phyloP scores from a whole-genome alignment of 805 yeast genomes.

The Sungouiella blattae region DNA sequence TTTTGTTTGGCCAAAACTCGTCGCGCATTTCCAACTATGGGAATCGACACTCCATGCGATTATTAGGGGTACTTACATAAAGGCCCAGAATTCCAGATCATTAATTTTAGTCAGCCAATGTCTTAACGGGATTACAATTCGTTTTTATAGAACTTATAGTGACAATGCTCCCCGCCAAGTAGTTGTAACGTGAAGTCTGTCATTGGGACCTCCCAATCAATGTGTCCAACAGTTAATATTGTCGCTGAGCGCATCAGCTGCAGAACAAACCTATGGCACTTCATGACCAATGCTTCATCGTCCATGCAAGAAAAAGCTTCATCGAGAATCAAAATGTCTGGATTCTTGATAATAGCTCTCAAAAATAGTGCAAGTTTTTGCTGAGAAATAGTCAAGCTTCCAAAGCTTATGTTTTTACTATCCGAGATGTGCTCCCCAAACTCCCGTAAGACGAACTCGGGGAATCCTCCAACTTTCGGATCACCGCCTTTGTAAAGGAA shows the following conservation, averaged over 20 bases:
- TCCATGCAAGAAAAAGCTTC: conserved; percentile 94
- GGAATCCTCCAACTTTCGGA: conserved; percentile 11
- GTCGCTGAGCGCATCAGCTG: conserved; percentile 45
- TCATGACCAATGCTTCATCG: conserved; percentile 31
- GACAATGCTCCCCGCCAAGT: conserved; percentile 23
- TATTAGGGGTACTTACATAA: too few species aligned
- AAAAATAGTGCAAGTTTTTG: conserved; percentile 78
- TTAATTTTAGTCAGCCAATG: too few species aligned
- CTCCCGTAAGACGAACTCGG: conserved; percentile 14
- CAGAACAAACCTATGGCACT: conserved; percentile 31
- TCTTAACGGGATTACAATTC: too few species aligned
- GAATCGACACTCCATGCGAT: too few species aligned
- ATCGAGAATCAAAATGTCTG: conserved; percentile 76
- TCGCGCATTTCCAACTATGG: too few species aligned
- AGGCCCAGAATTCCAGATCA: too few species aligned
- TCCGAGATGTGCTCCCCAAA: conserved; percentile 31
- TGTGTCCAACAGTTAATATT: conserved; percentile 77
- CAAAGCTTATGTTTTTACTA: conserved; percentile 41
- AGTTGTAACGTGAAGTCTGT: conserved; percentile 48
- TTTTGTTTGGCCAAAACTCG: neutral
- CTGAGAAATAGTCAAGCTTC: conserved; percentile 58
- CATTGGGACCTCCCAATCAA: conserved; percentile 72
- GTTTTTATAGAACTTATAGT: neutral
- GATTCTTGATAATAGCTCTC: conserved; percentile 74
- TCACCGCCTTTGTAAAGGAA: conserved; percentile 33